Evolutionary conservation across 768 basidiomycete genomes (phyloP).

Genomic region (Xerocomellus intermedius): DNA sequence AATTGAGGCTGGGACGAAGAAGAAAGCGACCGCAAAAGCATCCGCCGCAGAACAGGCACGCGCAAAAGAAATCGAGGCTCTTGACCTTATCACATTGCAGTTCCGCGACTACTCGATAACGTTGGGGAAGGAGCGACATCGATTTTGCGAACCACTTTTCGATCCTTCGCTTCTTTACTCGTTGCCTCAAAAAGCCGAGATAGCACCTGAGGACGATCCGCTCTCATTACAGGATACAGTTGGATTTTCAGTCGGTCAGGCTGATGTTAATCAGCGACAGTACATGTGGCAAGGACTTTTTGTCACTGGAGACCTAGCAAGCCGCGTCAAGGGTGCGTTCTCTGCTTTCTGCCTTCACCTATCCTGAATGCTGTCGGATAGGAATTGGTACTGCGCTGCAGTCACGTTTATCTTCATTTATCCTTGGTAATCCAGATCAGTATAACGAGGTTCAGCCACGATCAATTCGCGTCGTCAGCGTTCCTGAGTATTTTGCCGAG

Average conservation of each 20-base stretch:
- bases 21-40: conserved; percentile 66
- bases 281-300: conserved; percentile 78
- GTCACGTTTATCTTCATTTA: conserved; percentile 63
- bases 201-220: conserved; percentile 15
- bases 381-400: conserved; percentile 69
- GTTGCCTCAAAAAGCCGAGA: conserved; percentile 29
- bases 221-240: conserved; percentile 66
- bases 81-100: conserved; percentile 76
- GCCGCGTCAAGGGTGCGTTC: conserved; percentile 63
- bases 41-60: conserved; percentile 79
- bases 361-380: conserved; percentile 24
- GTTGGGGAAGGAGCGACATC: conserved; percentile 83
- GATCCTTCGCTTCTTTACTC: conserved; percentile 59
- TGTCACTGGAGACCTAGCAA: conserved; percentile 76
- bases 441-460: conserved; percentile 73
- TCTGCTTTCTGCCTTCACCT: neutral
- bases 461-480: conserved; percentile 54
- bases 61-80: conserved; percentile 76
- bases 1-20: conserved; percentile 82
- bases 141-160: conserved; percentile 89
- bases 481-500: conserved; percentile 91
- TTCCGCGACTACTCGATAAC: conserved; percentile 72
- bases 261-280: conserved; percentile 64
- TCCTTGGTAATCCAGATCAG: conserved; percentile 59
- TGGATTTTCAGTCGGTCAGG: conserved; percentile 56